A percentile compares a stretch with the other conserved stretches of the same genome.
Conservation (phyloP, 306 rosid species). For the Trichosanthes cucumerina region DNA sequence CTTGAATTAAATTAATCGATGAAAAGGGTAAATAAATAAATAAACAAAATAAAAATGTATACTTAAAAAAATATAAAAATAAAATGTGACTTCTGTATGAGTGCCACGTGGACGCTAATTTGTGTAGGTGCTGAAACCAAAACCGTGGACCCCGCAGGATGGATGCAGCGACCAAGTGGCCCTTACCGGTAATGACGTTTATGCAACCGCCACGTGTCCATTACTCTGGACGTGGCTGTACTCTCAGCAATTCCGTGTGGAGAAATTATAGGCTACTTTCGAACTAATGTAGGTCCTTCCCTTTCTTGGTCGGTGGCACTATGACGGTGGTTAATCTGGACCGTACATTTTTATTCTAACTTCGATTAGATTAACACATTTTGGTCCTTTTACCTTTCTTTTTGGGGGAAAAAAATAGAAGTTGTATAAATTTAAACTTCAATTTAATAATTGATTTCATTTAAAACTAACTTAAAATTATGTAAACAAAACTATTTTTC, state of each 20-base stretch:
- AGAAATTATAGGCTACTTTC: neutral
- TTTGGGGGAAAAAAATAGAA: too few species aligned
- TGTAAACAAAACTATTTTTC: too few species aligned
- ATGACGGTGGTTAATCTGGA: neutral
- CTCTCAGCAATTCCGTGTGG: constrained; percentile 10
- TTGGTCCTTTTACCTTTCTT: too few species aligned
- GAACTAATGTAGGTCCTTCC: neutral
- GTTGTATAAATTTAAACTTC: too few species aligned
- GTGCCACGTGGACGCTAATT: neutral
- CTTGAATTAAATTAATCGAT: neutral
- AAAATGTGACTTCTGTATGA: neutral
- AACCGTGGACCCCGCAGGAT: neutral
- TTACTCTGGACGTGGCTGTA: constrained; percentile 12
- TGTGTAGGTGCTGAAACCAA: neutral
- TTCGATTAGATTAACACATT: too few species aligned
- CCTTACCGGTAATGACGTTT: neutral
- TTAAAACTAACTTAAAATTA: too few species aligned
- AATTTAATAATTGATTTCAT: too few species aligned
- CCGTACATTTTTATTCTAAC: too few species aligned
- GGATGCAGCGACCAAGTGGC: neutral
- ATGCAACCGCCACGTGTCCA: constrained; percentile 17
- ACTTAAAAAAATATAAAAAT: too few species aligned
- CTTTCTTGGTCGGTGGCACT: constrained; percentile 14
- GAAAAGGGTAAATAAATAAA: too few species aligned
- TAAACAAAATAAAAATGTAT: too few species aligned